Percentiles rank a stretch among this genome's conserved stretches.
phyloP scores from a whole-genome alignment of 495 filamentous ascomycete species.

The Trichoderma asperelloides region DNA sequence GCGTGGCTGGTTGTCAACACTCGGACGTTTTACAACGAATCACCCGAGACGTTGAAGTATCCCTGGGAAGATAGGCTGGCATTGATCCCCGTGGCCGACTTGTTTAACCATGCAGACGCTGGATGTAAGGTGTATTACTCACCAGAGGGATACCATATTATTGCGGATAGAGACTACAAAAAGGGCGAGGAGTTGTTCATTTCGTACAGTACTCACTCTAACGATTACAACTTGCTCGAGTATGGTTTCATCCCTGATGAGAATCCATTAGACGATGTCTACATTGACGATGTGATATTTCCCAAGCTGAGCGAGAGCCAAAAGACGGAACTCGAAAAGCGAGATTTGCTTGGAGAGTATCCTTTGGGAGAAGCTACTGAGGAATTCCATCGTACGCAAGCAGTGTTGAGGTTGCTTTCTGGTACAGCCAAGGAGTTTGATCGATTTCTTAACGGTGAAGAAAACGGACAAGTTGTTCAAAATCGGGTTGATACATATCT shows the following conservation, averaged over 20 bases:
- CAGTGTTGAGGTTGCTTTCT: not conserved
- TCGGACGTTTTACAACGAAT: conserved; percentile 50
- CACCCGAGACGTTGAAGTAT: conserved; percentile 10
- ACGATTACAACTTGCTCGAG: conserved; percentile 74
- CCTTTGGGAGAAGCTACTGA: not conserved
- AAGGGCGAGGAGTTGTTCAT: conserved; percentile 67
- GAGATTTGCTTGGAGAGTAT: not conserved
- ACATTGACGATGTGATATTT: conserved; percentile 61
- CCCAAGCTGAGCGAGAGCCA: conserved; percentile 16
- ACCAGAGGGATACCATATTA: not conserved
- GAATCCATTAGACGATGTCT: conserved; percentile 57
- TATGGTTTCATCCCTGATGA: conserved; percentile 65
- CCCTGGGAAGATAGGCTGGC: conserved; percentile 55
- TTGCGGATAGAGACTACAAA: not conserved
- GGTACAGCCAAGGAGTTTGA: not conserved
- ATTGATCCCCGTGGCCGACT: conserved; percentile 60
- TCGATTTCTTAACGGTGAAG: not conserved
- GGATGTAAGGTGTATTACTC: conserved; percentile 17
- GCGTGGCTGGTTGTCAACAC: conserved; percentile 64
- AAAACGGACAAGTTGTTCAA: not conserved
- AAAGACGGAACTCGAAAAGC: not conserved
- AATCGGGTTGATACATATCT: not conserved
- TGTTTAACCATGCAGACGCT: conserved; percentile 55
- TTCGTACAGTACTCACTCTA: conserved; percentile 69
- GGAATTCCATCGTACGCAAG: not conserved